Base-by-base conservation (phyloP, 1,139 yeast genomes). In the Oligophagozyma castellii region DNA sequence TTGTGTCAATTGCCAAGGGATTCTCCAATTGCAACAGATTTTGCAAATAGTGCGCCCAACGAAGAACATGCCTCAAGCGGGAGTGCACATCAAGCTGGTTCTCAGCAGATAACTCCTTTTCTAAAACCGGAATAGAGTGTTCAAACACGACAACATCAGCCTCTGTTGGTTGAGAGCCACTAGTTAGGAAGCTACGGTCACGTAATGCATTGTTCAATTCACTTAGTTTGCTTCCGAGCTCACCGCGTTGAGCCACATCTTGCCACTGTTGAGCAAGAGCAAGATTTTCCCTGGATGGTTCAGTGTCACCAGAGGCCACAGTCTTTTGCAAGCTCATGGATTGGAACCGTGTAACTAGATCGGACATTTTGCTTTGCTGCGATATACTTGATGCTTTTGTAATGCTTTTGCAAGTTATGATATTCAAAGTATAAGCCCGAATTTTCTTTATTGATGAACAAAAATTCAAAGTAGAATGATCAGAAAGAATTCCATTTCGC, bases 11-110 rank as follows among this genome's bases (percentile, higher is more conserved):
- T 11, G 36, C 36, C 36, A 86, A 48, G 49, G 69, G 65, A 20
- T 65, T 65, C 21, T 55, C 61, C 26, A 77, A 65, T 10, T 58
- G 61, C 24, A 73, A 65, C 19, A 61, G 42, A 51, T 74, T 70
- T 61, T 89, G 96, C 38, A 89, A 60, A 46, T 80, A 68, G 48
- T 84, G 95, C 14, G 70, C 70, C 95, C 96, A 89, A 67, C 96
- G 77, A 39, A 83, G 61, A 37, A 84, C 64, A 56, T 86, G 96
- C 66, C 95, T 79, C 35, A 73, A 71, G 24, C 72, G 74, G 20
- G 61, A 58, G 24, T 70, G 55, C 21, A 39, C 39, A 20, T 39
- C 42, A 32, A 40, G 40, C 25, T 50, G 40, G 32, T 54, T 55
- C 35, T 59, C 60, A 12, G 52, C 35, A 13, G 51, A 49, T 14